Evolutionary conservation across 1,284 basidiomycete species (phyloP).

Genomic region (Porodaedalea pini): DNA sequence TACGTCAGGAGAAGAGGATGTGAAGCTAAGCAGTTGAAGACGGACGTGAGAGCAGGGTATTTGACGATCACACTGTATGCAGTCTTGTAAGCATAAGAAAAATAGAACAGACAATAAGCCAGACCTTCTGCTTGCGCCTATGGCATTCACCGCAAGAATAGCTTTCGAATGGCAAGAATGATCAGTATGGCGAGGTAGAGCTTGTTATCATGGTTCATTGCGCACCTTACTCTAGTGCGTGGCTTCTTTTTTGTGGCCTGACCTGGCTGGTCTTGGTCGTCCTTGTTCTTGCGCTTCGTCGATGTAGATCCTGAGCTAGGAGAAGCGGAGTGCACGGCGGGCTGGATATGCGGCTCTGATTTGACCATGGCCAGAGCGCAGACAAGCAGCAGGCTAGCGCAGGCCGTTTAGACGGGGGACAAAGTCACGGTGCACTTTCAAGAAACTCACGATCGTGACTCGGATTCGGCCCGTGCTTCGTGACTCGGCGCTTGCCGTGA

Average conservation of each 20-base stretch:
- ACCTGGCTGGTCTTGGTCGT: conserved; percentile 50
- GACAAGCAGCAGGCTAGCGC: neutral
- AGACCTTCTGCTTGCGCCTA: conserved; percentile 77
- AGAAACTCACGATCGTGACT: neutral
- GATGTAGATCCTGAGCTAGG: conserved; percentile 16
- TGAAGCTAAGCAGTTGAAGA: conserved; percentile 21
- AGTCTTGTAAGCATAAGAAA: conserved; percentile 24
- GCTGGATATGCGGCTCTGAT: conserved; percentile 17
- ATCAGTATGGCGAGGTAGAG: conserved; percentile 21
- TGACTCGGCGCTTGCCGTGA: too few species aligned
- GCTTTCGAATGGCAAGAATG: conserved; percentile 35
- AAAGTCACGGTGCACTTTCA: neutral
- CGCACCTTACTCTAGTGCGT: conserved; percentile 69
- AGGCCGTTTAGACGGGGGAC: neutral
- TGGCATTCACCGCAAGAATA: conserved; percentile 86
- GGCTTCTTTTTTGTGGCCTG: conserved; percentile 56
- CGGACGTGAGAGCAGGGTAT: conserved; percentile 76
- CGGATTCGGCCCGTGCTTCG: conserved; percentile 3
- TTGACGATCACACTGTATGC: conserved; percentile 69
- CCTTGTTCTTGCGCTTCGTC: conserved; percentile 57
- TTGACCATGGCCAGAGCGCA: conserved; percentile 26
- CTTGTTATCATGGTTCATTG: conserved; percentile 22
- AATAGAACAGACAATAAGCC: conserved; percentile 1
- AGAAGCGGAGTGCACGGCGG: conserved; percentile 24
- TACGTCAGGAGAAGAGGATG: conserved; percentile 21